phyloP scores from a whole-genome alignment of 2,329 filamentous ascomycete genomes.

The Capronia americana region DNA sequence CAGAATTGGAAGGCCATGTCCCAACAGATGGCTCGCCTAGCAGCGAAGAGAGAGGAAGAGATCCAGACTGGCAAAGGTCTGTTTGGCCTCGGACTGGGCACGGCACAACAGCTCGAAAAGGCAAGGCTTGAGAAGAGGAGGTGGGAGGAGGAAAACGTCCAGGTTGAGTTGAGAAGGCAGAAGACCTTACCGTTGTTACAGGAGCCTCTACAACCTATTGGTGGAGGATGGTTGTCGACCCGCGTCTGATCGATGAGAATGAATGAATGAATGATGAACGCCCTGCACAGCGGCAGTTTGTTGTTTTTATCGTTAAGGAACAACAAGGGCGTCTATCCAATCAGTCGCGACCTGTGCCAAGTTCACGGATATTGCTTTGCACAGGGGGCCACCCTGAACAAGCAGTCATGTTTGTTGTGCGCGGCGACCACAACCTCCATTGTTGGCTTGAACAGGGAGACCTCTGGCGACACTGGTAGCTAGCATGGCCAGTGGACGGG shows the following conservation, averaged over 20 bases:
- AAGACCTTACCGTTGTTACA: slow-evolving; percentile 39
- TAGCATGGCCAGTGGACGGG: not conserved
- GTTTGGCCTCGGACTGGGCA: slow-evolving; percentile 44
- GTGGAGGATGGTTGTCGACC: slow-evolving; percentile 20
- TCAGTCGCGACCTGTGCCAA: not conserved
- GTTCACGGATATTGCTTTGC: not conserved
- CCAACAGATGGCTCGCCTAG: slow-evolving; percentile 62
- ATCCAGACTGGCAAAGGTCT: slow-evolving; percentile 43
- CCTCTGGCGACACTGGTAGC: not conserved
- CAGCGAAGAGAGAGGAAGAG: slow-evolving; percentile 55
- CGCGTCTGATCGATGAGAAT: slow-evolving; percentile 11
- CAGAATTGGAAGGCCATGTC: slow-evolving; percentile 87
- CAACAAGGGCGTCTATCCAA: not conserved
- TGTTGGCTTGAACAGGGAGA: not conserved
- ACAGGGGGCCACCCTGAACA: not conserved
- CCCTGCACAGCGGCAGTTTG: slow-evolving; percentile 6
- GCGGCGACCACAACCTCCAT: not conserved
- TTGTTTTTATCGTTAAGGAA: not conserved
- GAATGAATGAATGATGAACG: slow-evolving; percentile 11
- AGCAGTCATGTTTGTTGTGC: not conserved
- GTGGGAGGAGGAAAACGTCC: slow-evolving; percentile 39
- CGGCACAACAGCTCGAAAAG: slow-evolving; percentile 31
- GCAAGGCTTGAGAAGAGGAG: slow-evolving; percentile 33
- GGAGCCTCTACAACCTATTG: slow-evolving; percentile 29
- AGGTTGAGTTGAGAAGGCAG: slow-evolving; percentile 39